Conservation (phyloP, 2,329 filamentous ascomycete species). For the Colletotrichum godetiae region DNA sequence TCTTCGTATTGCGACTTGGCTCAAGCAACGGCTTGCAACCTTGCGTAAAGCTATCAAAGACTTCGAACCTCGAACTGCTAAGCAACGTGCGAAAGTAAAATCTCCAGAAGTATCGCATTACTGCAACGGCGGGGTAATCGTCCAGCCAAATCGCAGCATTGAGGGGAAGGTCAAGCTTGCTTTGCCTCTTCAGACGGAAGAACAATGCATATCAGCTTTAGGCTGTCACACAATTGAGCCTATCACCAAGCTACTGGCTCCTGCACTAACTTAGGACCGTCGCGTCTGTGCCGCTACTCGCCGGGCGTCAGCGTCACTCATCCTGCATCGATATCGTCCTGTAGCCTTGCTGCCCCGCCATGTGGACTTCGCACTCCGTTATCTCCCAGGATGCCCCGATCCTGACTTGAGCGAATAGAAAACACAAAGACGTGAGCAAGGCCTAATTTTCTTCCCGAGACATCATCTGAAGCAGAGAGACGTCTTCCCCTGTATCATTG, state of each 20-base stretch:
- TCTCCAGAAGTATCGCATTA: neutral
- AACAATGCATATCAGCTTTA: conserved; percentile 15
- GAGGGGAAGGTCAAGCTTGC: conserved; percentile 11
- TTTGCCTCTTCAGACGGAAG: neutral
- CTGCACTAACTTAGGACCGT: conserved; percentile 11
- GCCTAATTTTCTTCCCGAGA: neutral
- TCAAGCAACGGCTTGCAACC: neutral
- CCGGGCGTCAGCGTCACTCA: conserved; percentile 21
- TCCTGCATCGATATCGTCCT: conserved; percentile 12
- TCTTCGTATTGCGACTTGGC: neutral
- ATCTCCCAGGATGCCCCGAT: neutral
- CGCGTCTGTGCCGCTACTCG: conserved; percentile 21
- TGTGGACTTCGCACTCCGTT: conserved; percentile 1
- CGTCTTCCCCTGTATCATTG: neutral
- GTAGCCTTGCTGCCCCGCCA: conserved; percentile 22
- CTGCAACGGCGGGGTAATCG: neutral
- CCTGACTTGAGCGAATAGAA: neutral
- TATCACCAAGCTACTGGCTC: neutral
- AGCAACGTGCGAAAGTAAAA: neutral
- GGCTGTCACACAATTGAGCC: conserved; percentile 30
- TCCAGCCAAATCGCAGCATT: neutral
- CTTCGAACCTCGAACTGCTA: neutral
- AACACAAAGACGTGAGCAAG: neutral
- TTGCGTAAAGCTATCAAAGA: neutral
- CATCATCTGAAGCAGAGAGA: neutral